Evolutionary conservation across 495 filamentous ascomycete genomes (phyloP), one percentile per base, ranked within the genome.

Genomic region (Thermothielavioides terrestris): DNA sequence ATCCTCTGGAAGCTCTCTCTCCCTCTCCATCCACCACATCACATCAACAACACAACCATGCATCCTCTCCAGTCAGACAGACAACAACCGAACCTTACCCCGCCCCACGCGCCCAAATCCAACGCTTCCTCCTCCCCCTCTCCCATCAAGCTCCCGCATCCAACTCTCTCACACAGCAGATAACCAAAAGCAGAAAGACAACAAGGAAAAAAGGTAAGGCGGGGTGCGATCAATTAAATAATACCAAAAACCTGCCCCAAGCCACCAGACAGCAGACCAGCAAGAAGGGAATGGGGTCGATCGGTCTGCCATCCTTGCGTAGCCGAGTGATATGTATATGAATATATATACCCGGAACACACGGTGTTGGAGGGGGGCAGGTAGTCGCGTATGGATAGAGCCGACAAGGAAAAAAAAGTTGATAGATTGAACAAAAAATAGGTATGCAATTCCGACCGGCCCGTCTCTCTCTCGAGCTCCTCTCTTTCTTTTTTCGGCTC

Each of bases 201-300:
- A 9, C 6, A 21, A 44, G 21, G 15, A 46, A 23, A 34, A 26
- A 35, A 36, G 25, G 25, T 35, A 35, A 12, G 14, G 32, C 27
- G 27, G n/a, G n/a, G n/a, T n/a, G n/a, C n/a, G 26, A 15, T 44
- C 26, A 35, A 46, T 46, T 46, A 46, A 17, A 9, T 36, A 46
- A 34, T 35, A 26, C 42, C 30, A 40, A 10, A 35, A 23, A 15
- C 3, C 18, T 1, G 11, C 20, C 42, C 21, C 30, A 11, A n/a
- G 6, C 2, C 14, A 14, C 30, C 20, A 12, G 21, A 22, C 17
- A 12, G 28, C 42, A 34, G 40, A 25, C 25, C 14, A 40, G 9
- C 25, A 18, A 51, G 34, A 63, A 44, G 31, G 42, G 56, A 49
- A 52, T 2, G 12, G 15, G 12, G 2, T 21, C 4, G 40, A 4